Evolutionary conservation across 495 filamentous ascomycete genomes (phyloP), one percentile per base, ranked within the genome.

Genomic region (Clavariopsis aquatica): DNA sequence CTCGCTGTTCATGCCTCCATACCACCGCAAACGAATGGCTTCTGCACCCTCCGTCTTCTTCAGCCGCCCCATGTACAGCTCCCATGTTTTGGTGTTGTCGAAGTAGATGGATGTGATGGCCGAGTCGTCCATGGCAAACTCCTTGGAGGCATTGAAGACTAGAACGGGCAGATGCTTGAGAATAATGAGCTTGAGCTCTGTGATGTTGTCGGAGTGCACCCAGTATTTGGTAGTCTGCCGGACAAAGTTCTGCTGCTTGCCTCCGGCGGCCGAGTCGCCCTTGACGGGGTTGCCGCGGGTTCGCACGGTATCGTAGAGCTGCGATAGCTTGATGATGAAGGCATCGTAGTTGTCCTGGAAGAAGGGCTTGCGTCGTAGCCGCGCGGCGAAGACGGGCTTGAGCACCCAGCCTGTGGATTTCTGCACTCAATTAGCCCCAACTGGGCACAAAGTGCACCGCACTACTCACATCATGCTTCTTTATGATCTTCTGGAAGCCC

Each of bases 401-500:
- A 99, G 83, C 69, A 93, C 86, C 95, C 95, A 98, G 34, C 84
- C 79, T 0, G 94, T 99, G 83, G 89, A 80, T 90, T 99, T 99
- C 89, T 95, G 66, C 8, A 5, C 12, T 60, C 47, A 28, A 47
- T 55, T 47, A 51, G 20, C 45, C 12, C 26, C 26, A 23, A 45
- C 29, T 38, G 51, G 12, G 12, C 2, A 6, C 2, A 9, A 29
- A 4, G 29, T 20, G 8, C 23, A 34, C 29, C n/a, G 43, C 34
- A 43, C 2, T 6, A 83, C 89, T 57, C 78, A 94, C 91, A 81
- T 99, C 94, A 76, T 99, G 94, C 80, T 99, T 99, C 81, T 99
- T 99, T 74, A 99, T 96, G 70, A 99, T 99, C 81, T 99, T 99
- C 81, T 97, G 95, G 72, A 99, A 99, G 0, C 95, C 94, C 0